Base-by-base conservation (phyloP, 225 moss, liverwort and hornwort species). In the Climacium dendroides region DNA sequence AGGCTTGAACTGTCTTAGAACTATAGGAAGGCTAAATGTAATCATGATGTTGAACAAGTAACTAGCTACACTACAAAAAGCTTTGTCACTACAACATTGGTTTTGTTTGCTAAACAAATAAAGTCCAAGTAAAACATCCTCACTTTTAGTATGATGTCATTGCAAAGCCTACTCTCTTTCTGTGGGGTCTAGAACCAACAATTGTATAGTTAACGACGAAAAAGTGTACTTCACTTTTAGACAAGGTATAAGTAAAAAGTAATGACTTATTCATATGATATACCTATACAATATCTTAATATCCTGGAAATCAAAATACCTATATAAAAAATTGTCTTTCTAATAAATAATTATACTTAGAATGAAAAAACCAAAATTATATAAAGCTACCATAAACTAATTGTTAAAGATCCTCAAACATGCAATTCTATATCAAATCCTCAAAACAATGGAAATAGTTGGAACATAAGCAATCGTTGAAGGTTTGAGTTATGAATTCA, bases 1-100 rank as follows among this genome's bases (percentile, higher is more conserved):
- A 5, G 35, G 9, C 34, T 64, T 64, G 34, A 62, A 2, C 28
- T 64, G 19, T 34, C 35, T 34, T 9, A 34, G 13, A 64, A 18
- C 1, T 35, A 0, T 32, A 1, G 9, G 1, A 32, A 63, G 32
- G 9, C 4, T 16, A 9, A 64, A 34, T 17, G 35, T 5, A 2
- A 1, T 35, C 11, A 22, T 12, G 6, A n/a, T 22, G 11, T 22
- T n/a, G n/a, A n/a, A 66, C 6, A n/a, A n/a, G 8, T 19, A 10
- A 10, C 6, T 67, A 11, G n/a, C 20, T 67, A 22, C 2, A 37
- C 5, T 67, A 35, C 7, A 67, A 37, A 5, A 19, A 7, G 63
- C 32, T 63, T 9, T 63, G 1, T 63, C 2, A 17, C 18, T 19
- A 64, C 34, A 64, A 18, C 34, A 34, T 1, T 64, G 1, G 34